phyloP scores from a whole-genome alignment of 225 moss, liverwort and hornwort species.

The Bryoerythrophyllum caledonicum region DNA sequence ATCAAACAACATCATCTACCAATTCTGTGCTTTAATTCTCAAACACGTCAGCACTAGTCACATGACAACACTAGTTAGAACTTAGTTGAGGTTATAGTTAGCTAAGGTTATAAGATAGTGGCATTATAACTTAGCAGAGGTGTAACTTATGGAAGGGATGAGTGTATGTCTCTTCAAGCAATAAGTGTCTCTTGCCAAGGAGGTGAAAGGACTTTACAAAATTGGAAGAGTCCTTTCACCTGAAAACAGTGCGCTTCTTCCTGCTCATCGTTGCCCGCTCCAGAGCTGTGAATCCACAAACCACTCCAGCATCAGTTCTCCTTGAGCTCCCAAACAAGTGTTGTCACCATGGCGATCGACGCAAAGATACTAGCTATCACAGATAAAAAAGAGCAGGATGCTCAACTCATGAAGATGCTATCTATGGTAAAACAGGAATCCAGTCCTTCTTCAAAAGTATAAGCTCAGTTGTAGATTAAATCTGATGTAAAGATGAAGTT shows the following conservation, averaged over 20 bases:
- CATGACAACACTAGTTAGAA: no score
- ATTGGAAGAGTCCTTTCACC: constrained; percentile 10
- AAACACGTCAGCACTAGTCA: no score
- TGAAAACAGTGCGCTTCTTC: not conserved
- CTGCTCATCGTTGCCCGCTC: not conserved
- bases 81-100: no score
- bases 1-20: no score
- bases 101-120: no score
- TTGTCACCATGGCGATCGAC: constrained; percentile 34
- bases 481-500: not conserved
- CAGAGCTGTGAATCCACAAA: not conserved
- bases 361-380: constrained; percentile 31
- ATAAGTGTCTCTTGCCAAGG: constrained; percentile 11
- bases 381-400: constrained; percentile 39
- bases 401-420: constrained; percentile 35
- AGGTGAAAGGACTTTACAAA: constrained; percentile 16
- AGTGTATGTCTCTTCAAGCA: no score
- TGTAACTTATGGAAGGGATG: no score
- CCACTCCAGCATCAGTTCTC: not conserved
- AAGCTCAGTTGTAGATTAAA: no score
- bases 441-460: not conserved
- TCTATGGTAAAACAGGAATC: constrained; percentile 49
- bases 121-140: no score
- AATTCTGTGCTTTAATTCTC: no score
- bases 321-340: not conserved